These are phyloP conservation scores for Cercophora newfieldiana DNA, from an alignment of 495 filamentous ascomycete genomes.

Conservation along the genomic window DNA sequence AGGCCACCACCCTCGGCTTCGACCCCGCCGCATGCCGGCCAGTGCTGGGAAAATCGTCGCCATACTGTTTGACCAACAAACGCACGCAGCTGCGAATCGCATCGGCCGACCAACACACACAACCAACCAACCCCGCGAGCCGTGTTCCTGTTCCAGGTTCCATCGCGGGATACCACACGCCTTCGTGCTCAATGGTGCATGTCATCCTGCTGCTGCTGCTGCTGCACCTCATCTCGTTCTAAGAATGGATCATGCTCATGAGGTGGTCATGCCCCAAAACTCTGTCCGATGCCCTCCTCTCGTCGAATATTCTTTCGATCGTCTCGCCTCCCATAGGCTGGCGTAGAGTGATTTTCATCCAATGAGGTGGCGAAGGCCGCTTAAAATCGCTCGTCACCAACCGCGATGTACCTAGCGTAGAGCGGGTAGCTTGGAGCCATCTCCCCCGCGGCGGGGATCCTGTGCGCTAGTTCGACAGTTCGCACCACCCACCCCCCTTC, in stretches of 20 bases:
- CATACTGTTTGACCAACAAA: slow-evolving; percentile 9
- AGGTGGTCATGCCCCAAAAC: no score
- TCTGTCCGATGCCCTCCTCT: no score
- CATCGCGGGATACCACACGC: slow-evolving; percentile 16
- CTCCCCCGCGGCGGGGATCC: not conserved
- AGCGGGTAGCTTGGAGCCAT: slow-evolving; percentile 12
- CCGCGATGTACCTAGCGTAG: slow-evolving; percentile 6
- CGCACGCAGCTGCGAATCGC: slow-evolving; percentile 30
- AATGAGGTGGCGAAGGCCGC: slow-evolving; percentile 17
- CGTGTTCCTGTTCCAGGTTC: slow-evolving; percentile 4
- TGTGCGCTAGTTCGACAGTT: slow-evolving; percentile 8
- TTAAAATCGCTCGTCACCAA: slow-evolving; percentile 16
- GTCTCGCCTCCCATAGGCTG: slow-evolving; percentile 12
- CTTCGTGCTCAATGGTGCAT: not conserved
- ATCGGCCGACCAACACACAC: no score
- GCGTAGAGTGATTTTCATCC: slow-evolving; percentile 7
- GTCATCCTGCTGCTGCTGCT: not conserved
- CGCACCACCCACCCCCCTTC: not conserved
- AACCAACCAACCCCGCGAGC: slow-evolving; percentile 7
- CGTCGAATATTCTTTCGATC: not conserved
- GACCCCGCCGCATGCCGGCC: not conserved
- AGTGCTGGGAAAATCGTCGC: not conserved
- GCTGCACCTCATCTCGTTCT: slow-evolving; percentile 15
- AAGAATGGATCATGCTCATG: slow-evolving; percentile 22
- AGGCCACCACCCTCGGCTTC: not conserved